Conservation (phyloP, 805 yeast species). For the Saccharomycopsis synnaedendra region DNA sequence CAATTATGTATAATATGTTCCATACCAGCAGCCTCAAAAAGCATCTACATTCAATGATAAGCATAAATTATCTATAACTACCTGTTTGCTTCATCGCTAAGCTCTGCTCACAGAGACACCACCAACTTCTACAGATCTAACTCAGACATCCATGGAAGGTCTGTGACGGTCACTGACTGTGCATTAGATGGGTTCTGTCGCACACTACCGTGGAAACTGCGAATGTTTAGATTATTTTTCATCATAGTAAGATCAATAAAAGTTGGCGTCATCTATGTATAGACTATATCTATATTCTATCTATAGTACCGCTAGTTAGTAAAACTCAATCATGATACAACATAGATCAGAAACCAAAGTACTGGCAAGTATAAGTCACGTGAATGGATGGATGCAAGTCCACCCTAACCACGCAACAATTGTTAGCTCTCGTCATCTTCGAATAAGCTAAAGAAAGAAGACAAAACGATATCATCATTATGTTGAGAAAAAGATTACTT, state of each 20-base stretch:
- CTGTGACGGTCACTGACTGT: conserved; percentile 18
- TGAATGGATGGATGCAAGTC: conserved; percentile 1
- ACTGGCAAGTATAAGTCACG: conserved; percentile 18
- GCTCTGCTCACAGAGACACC: no score
- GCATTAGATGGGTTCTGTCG: conserved; percentile 15
- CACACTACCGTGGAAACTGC: conserved; percentile 19
- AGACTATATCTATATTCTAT: no score
- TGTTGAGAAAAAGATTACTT: no score
- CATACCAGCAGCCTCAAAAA: no score
- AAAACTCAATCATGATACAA: background rate
- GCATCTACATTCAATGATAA: no score
- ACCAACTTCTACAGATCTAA: no score
- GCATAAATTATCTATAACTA: no score
- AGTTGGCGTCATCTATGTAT: no score
- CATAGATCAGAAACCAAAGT: conserved; percentile 17
- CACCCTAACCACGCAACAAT: conserved; percentile 8
- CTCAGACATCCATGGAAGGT: conserved; percentile 17
- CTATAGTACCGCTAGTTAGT: background rate
- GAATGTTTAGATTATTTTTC: conserved; percentile 16
- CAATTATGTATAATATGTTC: no score
- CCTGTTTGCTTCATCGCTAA: no score
- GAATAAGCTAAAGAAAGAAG: conserved; percentile 17
- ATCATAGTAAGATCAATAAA: conserved; percentile 5
- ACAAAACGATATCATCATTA: conserved; percentile 16
- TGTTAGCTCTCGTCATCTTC: conserved; percentile 16